Evolutionary conservation across 1,284 basidiomycete genomes (phyloP).

Genomic region (Agroathelia rolfsii): DNA sequence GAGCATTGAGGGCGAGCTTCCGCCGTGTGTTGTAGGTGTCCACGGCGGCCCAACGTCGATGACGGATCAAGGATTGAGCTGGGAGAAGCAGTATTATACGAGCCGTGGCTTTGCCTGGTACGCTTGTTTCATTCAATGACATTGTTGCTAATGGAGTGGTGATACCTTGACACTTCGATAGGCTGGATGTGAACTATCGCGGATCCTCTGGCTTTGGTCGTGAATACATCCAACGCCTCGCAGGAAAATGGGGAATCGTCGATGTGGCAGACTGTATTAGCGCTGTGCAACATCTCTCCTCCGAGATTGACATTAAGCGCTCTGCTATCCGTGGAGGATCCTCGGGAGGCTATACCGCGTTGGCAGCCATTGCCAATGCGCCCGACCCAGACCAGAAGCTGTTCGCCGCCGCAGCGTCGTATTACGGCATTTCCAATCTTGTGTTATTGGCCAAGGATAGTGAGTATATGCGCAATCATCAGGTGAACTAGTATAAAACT

Average conservation of each 20-base stretch:
- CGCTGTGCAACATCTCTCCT: constrained; percentile 20
- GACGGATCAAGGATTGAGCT: constrained; percentile 35
- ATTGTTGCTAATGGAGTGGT: constrained; percentile 1
- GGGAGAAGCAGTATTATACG: constrained; percentile 52
- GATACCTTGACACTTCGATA: constrained; percentile 17
- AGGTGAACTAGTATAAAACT: too few species aligned
- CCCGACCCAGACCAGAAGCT: constrained; percentile 20
- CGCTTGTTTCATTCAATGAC: constrained; percentile 12
- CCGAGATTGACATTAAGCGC: constrained; percentile 40
- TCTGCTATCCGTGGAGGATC: constrained; percentile 52
- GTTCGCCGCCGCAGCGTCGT: constrained; percentile 39
- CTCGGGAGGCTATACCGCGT: constrained; percentile 52
- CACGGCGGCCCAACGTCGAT: constrained; percentile 61
- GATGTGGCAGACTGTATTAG: constrained; percentile 22
- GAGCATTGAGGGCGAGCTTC: constrained; percentile 37
- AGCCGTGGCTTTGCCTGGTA: constrained; percentile 64
- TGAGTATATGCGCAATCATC: too few species aligned
- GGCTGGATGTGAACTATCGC: constrained; percentile 62
- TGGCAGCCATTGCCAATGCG: constrained; percentile 35
- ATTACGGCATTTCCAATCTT: constrained; percentile 42
- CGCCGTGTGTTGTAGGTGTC: constrained; percentile 51
- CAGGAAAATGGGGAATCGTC: constrained; percentile 19
- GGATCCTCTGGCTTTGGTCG: constrained; percentile 62
- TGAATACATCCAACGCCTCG: constrained; percentile 19
- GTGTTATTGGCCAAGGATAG: constrained; percentile 35